A percentile compares a stretch with the other conserved stretches of the same genome.
These are phyloP conservation scores for Allium cepa DNA, from an alignment of 106 monocot species.

Conservation along the genomic window DNA sequence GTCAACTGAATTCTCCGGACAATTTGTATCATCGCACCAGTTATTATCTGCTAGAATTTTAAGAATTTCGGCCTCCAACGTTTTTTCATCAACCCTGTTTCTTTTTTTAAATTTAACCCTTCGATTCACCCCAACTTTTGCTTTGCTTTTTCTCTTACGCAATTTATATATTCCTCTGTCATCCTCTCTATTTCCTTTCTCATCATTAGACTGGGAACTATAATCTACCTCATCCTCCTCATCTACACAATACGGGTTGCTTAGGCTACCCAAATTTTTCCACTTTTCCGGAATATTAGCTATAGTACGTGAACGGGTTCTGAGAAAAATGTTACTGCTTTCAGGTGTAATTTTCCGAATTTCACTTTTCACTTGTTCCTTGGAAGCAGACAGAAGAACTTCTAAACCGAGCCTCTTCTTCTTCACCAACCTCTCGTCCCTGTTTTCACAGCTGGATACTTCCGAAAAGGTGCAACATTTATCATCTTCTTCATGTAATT, in stretches of 20 bases:
- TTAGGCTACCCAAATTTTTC: slow-evolving; percentile 12
- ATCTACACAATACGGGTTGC: slow-evolving; percentile 10
- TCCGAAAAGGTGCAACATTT: too few species aligned
- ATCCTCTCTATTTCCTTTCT: slow-evolving; percentile 1
- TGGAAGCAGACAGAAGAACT: not conserved
- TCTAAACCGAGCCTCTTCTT: slow-evolving; percentile 4
- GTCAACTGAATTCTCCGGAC: not conserved
- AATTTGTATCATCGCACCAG: slow-evolving; percentile 2
- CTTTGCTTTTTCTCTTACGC: slow-evolving; percentile 2
- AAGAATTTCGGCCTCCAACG: slow-evolving; percentile 6
- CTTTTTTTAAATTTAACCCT: slow-evolving; percentile 2
- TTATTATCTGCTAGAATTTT: slow-evolving; percentile 26
- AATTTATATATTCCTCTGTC: not conserved
- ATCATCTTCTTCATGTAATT: too few species aligned
- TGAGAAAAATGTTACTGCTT: not conserved
- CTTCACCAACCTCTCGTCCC: not conserved
- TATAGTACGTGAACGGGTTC: not conserved
- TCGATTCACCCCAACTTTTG: not conserved
- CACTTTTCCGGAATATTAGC: not conserved
- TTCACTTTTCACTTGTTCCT: not conserved
- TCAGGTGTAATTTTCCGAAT: too few species aligned
- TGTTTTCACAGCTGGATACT: too few species aligned
- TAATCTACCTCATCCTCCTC: slow-evolving; percentile 11
- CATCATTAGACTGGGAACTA: not conserved
- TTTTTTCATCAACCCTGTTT: slow-evolving; percentile 1